A percentile compares a stretch with the other conserved stretches of the same genome.
Conservation (phyloP, 2,329 filamentous ascomycete species). For the Akanthomyces muscarius region DNA sequence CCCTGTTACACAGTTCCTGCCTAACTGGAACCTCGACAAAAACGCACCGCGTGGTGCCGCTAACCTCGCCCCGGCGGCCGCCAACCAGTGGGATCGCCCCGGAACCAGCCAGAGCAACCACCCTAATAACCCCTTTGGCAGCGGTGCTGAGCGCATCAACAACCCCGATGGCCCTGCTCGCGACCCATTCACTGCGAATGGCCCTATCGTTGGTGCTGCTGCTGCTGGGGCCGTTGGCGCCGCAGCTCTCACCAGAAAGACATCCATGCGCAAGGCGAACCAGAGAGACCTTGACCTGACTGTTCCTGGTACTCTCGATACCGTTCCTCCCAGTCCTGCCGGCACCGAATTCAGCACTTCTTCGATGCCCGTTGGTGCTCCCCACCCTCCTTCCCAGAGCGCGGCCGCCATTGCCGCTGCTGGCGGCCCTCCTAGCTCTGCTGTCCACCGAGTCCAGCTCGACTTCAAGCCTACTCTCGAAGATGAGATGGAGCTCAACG, state of each 20-base stretch:
- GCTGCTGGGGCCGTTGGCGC: conserved; percentile 37
- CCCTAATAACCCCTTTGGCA: conserved; percentile 67
- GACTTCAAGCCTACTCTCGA: conserved; percentile 91
- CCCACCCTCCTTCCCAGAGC: conserved; percentile 40
- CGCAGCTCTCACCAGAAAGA: conserved; percentile 45
- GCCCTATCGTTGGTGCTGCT: conserved; percentile 40
- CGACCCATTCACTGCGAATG: conserved; percentile 35
- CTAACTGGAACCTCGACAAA: conserved; percentile 55
- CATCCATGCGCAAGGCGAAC: conserved; percentile 53
- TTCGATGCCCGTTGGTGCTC: conserved; percentile 44
- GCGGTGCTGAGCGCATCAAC: conserved; percentile 48
- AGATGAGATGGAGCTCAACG: conserved; percentile 78
- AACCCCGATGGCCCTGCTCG: conserved; percentile 27
- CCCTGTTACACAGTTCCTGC: conserved; percentile 78
- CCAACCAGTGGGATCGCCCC: conserved; percentile 47
- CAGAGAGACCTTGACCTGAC: conserved; percentile 51
- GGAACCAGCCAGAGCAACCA: conserved; percentile 44
- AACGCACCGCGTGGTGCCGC: conserved; percentile 36
- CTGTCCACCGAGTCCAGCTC: conserved; percentile 88
- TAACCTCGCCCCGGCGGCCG: conserved; percentile 30
- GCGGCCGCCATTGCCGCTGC: conserved; percentile 60
- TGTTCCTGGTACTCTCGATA: conserved; percentile 33
- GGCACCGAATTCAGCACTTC: conserved; percentile 60
- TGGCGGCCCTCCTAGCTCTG: conserved; percentile 53
- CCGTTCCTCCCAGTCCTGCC: conserved; percentile 54